Percentiles rank a stretch among this genome's conserved stretches.
Evolutionary conservation across 495 filamentous ascomycete genomes (phyloP).

Genomic region (Annulohypoxylon stygium): DNA sequence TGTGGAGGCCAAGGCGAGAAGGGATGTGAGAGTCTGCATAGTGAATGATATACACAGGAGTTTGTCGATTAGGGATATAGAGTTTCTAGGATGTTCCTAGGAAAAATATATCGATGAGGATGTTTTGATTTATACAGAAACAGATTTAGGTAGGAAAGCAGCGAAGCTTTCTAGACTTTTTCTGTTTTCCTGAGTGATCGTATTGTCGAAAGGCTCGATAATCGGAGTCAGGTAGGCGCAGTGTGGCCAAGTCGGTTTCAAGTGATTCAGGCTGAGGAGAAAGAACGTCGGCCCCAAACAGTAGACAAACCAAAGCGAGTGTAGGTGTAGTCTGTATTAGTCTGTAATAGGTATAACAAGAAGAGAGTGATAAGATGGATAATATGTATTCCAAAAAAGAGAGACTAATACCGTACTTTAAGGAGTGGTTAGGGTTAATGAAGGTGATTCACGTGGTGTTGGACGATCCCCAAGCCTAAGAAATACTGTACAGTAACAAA

Average conservation of each 20-base stretch:
- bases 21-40: constrained; percentile 49
- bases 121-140: constrained; percentile 6
- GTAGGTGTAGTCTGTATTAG: constrained; percentile 27
- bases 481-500: constrained; percentile 3
- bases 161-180: neutral
- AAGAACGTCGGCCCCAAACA: constrained; percentile 29
- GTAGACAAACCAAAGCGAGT: constrained; percentile 37
- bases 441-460: constrained; percentile 40
- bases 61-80: constrained; percentile 12
- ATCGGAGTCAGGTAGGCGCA: constrained; percentile 24
- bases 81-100: constrained; percentile 22
- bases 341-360: constrained; percentile 25
- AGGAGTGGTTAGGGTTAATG: constrained; percentile 25
- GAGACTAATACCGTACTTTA: constrained; percentile 20
- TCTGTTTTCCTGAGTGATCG: constrained; percentile 3
- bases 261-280: constrained; percentile 32
- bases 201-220: neutral
- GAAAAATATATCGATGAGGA: constrained; percentile 12
- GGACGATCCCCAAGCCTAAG: constrained; percentile 25
- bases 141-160: constrained; percentile 6
- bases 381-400: constrained; percentile 26
- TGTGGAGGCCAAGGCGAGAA: constrained; percentile 53
- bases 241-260: constrained; percentile 14
- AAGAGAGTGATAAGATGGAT: neutral
- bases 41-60: constrained; percentile 15